Evolutionary conservation across 306 rosid genomes (phyloP).

Genomic region (Sicyos baderoa): DNA sequence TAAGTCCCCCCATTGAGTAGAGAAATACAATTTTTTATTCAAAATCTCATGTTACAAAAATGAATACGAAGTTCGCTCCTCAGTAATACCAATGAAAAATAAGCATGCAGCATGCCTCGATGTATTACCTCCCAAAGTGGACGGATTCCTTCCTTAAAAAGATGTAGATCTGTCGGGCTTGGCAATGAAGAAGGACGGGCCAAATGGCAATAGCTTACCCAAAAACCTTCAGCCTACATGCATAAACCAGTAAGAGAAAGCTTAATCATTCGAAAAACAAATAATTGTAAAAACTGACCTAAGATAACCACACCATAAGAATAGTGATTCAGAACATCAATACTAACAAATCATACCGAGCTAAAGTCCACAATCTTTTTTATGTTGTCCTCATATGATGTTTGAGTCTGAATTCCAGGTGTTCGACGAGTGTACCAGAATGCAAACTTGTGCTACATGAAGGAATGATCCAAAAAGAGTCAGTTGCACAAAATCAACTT

Average conservation of each 20-base stretch:
- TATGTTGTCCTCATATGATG: slow-evolving; percentile 84
- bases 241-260: slow-evolving; percentile 4
- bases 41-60: neutral
- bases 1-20: neutral
- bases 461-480: slow-evolving; percentile 19
- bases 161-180: slow-evolving; percentile 89
- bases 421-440: slow-evolving; percentile 95
- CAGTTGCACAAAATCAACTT: slow-evolving; percentile 1
- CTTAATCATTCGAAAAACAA: slow-evolving; percentile 3
- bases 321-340: neutral
- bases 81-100: neutral
- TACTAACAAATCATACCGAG: slow-evolving; percentile 40
- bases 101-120: neutral
- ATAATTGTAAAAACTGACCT: neutral
- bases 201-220: slow-evolving; percentile 85
- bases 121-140: slow-evolving; percentile 85
- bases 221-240: slow-evolving; percentile 78
- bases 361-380: slow-evolving; percentile 85
- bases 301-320: neutral
- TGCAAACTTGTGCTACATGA: slow-evolving; percentile 57
- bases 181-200: slow-evolving; percentile 80
- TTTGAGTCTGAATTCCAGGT: slow-evolving; percentile 68
- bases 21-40: neutral
- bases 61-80: slow-evolving; percentile 6
- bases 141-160: slow-evolving; percentile 90